Evolutionary conservation across 495 filamentous ascomycete species (phyloP), one percentile per base, ranked within the genome.

Genomic region (Trichodelitschia bisporula): DNA sequence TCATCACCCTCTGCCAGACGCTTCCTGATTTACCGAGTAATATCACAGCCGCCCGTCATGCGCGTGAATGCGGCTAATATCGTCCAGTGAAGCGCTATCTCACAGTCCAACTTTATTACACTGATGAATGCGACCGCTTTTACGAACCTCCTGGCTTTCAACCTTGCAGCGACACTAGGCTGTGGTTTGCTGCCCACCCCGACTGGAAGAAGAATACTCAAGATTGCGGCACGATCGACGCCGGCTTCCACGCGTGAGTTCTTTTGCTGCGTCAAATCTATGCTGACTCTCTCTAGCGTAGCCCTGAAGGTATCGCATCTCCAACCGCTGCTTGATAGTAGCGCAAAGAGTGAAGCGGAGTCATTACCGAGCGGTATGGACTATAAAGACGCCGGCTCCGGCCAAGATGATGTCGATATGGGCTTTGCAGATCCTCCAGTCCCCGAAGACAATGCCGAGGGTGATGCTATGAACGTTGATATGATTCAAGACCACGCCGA

Each of bases 41-140:
- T 37, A 32, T 3, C 4, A 17, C 13, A 11, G 11, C 26, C n/a
- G 21, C 21, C 6, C 21, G 6, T 24, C 21, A 6, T 6, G 21
- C n/a, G 6, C n/a, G 21, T n/a, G 21, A 24, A 24, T 24, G n/a
- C 21, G 6, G n/a, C 21, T 24, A 24, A 24, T 20, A 27, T 15
- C 18, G 3, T 31, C 1, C 33, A 58, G 55, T 37, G 19, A 47
- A 51, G 29, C 41, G 57, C 18, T 50, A 44, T 29, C 34, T 64
- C 5, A 48, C 41, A 1, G 47, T 61, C 39, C 47, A 57, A 27
- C 43, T 64, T 0, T 55, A 57, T 39, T 62, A 63, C 30, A 55
- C 48, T 6, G 48, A 58, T 14, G 42, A 55, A 26, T 48, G 47
- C 31, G 44, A 43, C 23, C 31, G 41, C 18, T 37, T 46, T 3